Base-by-base conservation (phyloP, 192 early-diverging fungal species). In the Gamsiella multidivaricata region DNA sequence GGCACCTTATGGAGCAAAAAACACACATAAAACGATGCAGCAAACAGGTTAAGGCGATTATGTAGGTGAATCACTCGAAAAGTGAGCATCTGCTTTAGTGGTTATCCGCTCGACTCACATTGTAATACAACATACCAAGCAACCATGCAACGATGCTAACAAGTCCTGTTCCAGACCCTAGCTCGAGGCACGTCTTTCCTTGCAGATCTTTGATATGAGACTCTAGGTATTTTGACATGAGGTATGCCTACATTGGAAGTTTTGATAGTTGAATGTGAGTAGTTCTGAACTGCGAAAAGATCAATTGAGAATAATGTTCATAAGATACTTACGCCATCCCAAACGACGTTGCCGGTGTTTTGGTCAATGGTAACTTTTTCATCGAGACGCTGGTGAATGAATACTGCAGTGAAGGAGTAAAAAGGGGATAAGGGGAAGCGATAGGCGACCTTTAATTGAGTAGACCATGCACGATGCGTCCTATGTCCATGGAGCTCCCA, bases 331-430 rank as follows among this genome's bases (percentile, higher is more conserved):
- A 72, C 79, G 0, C 79, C 79, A 47, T 80, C 79, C 79, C 79
- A 80, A 0, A 80, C 79, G 36, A 80, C 79, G 26, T 80, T 80
- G 18, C 79, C 79, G 28, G 69, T 80, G 57, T 72, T 80, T 29
- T 80, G 79, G 45, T 80, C 64, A 46, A 80, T 65, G 36, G 64
- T 68, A 18, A 80, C 62, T 42, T 59, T 61, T 42, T 80, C 69
- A 26, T 80, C 69, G 9, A 80, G 54, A 3, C 55, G 72, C 12
- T 80, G 69, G 4, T 64, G 50, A 25, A 80, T 62, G 14, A 80
- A 41, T 4, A 80, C 79, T 80, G 15, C 5, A 32, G 29, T 8
- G 34, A 20, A n/a, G n/a, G 32, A 20, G 46, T 5, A 37, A 22
- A 20, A 31, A 26, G 3, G 51, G 42, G 15, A 31, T 11, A 54